A percentile compares a stretch with the other conserved stretches of the same genome.
Conservation (phyloP, 2,329 filamentous ascomycete genomes). For the Colletotrichum karsti region DNA sequence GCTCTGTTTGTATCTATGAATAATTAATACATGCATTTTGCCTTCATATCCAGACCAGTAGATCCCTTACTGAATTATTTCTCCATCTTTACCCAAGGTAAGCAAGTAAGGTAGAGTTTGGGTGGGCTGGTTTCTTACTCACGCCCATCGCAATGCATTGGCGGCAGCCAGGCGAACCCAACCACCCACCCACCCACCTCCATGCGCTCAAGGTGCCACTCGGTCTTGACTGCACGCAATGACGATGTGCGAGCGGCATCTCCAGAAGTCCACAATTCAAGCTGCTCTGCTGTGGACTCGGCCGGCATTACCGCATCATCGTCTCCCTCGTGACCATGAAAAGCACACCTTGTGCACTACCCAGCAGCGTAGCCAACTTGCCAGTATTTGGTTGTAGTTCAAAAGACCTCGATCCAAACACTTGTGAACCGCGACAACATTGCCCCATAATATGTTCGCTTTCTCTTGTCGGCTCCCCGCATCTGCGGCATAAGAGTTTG, state of each 20-base stretch:
- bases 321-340: neutral
- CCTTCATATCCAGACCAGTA: neutral
- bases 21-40: neutral
- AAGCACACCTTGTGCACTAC: neutral
- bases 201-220: neutral
- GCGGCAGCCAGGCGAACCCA: neutral
- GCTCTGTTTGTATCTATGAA: neutral
- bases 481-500: conserved; percentile 8
- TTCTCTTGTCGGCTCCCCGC: neutral
- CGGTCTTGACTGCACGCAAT: conserved; percentile 1
- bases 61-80: neutral
- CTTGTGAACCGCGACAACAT: neutral
- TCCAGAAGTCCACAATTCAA: neutral
- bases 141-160: neutral
- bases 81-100: neutral
- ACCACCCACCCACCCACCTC: neutral
- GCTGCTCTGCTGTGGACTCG: neutral
- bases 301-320: neutral
- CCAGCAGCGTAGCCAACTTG: neutral
- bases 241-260: neutral
- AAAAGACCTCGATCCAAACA: neutral
- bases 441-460: neutral
- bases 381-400: too few species aligned
- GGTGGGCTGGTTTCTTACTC: neutral
- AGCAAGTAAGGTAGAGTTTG: too few species aligned